These are phyloP conservation scores for Cladosporium austrohemisphaericum DNA, from an alignment of 2,329 filamentous ascomycete species.

Conservation along the genomic window DNA sequence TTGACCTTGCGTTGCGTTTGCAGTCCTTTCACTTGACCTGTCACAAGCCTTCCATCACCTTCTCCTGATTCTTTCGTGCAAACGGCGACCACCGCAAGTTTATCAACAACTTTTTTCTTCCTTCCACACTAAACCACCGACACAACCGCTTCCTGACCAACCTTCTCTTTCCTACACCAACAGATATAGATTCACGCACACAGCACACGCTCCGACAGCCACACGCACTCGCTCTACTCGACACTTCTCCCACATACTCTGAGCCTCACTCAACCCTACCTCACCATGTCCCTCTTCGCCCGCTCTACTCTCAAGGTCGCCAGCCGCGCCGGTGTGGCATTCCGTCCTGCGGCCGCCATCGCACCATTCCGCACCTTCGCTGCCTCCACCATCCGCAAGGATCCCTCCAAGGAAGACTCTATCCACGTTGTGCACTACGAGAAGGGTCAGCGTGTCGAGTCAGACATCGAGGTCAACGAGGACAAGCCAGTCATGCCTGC, in stretches of 20 bases:
- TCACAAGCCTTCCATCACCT: too few relatives aligned
- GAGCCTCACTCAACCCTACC: neutral
- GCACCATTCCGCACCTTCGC: conserved; percentile 21
- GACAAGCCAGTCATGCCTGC: conserved; percentile 32
- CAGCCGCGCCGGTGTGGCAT: conserved; percentile 8
- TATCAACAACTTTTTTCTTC: too few relatives aligned
- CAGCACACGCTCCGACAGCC: neutral
- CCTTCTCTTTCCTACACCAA: too few relatives aligned
- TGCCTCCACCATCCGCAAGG: conserved; percentile 19
- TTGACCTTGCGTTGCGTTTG: conserved; percentile 3
- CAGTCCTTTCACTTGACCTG: too few relatives aligned
- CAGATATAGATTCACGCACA: too few relatives aligned
- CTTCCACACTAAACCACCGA: neutral
- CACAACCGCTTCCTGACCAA: neutral
- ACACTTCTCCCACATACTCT: too few relatives aligned
- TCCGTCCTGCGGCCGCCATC: conserved; percentile 12
- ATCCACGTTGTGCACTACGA: conserved; percentile 32
- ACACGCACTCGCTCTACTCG: neutral
- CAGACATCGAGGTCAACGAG: conserved; percentile 26
- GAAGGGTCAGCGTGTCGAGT: conserved; percentile 30
- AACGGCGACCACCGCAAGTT: too few relatives aligned
- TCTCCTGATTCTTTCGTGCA: too few relatives aligned
- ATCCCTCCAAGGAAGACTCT: conserved; percentile 21
- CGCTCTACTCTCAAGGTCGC: conserved; percentile 15
- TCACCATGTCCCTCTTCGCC: conserved; percentile 18